phyloP scores from a whole-genome alignment of 768 basidiomycete species.

The Trametes gibbosa region DNA sequence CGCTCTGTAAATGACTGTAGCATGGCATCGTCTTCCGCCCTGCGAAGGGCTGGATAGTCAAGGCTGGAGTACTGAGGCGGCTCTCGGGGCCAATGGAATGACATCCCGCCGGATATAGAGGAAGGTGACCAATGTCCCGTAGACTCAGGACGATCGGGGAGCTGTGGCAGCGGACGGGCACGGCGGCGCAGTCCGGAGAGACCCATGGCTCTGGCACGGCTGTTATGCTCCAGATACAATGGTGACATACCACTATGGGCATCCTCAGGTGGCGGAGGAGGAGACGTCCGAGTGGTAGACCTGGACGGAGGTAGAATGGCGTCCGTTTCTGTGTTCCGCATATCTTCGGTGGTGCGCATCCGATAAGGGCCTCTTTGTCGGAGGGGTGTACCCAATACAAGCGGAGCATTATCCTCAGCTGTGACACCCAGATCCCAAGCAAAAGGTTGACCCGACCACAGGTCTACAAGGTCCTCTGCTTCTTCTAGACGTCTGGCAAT shows the following conservation, averaged over 20 bases:
- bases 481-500: not conserved
- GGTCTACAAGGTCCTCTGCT: not conserved
- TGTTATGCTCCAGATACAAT: not conserved
- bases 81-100: not conserved
- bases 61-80: not conserved
- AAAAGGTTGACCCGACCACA: not conserved
- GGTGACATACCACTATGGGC: not conserved
- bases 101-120: not conserved
- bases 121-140: not conserved
- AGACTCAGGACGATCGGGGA: not conserved
- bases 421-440: not conserved
- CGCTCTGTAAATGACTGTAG: constrained; percentile 8
- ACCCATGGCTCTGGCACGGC: not conserved
- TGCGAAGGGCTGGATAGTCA: not conserved
- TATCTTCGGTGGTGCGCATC: not conserved
- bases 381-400: not conserved
- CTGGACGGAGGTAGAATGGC: not conserved
- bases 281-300: not conserved
- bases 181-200: constrained; percentile 6
- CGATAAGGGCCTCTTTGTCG: not conserved
- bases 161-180: not conserved
- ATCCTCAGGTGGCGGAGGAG: not conserved
- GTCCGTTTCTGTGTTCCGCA: not conserved
- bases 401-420: not conserved
- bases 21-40: constrained; percentile 8